Evolutionary conservation across 73 alveolate species (phyloP).

Genomic region (Paramecium tetraurelia): DNA sequence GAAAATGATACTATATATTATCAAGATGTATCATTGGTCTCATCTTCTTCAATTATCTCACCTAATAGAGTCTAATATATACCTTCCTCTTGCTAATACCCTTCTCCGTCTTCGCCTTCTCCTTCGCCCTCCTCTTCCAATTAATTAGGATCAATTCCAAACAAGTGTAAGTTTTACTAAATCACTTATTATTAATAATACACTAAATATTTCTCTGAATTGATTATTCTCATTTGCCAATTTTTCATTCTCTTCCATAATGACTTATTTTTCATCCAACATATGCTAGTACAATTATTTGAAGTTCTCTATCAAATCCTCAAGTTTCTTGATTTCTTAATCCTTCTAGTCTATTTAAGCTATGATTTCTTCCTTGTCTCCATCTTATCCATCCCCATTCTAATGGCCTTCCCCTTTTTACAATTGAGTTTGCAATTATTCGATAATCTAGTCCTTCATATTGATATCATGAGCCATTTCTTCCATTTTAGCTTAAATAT

Average conservation of each 20-base stretch:
- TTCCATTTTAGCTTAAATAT: conserved; percentile 39
- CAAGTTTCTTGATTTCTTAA: conserved; percentile 21
- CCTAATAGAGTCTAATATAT: neutral
- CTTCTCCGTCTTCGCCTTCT: conserved; percentile 45
- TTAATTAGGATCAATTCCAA: conserved; percentile 47
- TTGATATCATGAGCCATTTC: conserved; percentile 30
- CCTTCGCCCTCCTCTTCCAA: conserved; percentile 34
- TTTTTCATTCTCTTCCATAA: conserved; percentile 46
- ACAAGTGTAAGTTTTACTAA: conserved; percentile 39
- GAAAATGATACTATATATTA: conserved; percentile 1
- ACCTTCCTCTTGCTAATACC: conserved; percentile 46
- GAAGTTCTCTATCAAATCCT: conserved; percentile 36
- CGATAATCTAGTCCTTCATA: conserved; percentile 28
- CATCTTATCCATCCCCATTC: neutral
- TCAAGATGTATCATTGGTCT: conserved; percentile 57
- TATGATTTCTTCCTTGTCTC: neutral
- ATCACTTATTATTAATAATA: neutral
- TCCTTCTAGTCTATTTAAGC: neutral
- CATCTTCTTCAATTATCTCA: conserved; percentile 52
- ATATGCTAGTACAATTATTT: conserved; percentile 33
- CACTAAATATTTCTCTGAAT: conserved; percentile 51
- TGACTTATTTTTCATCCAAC: conserved; percentile 34
- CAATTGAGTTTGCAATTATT: neutral
- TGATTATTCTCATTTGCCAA: conserved; percentile 33
- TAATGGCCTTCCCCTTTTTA: neutral